A percentile compares a stretch with the other conserved stretches of the same genome.
These are phyloP conservation scores for Ganoderma sinense DNA, from an alignment of 1,284 basidiomycete genomes.

Conservation along the genomic window DNA sequence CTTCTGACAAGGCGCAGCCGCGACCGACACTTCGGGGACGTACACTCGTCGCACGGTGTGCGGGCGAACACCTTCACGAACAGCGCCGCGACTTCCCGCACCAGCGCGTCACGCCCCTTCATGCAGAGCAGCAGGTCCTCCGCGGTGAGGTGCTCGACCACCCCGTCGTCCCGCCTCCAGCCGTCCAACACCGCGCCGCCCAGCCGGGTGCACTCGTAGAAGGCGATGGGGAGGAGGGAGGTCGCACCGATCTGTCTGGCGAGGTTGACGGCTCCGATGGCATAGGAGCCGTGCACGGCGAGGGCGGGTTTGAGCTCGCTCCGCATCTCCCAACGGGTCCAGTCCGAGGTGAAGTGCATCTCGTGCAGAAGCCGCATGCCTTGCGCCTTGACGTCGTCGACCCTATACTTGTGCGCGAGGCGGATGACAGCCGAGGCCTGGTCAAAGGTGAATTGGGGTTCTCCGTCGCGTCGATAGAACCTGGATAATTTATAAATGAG, in stretches of 20 bases:
- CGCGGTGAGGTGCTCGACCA: slow-evolving; percentile 1
- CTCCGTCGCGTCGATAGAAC: background rate
- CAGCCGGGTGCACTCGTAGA: slow-evolving; percentile 11
- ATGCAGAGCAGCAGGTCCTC: slow-evolving; percentile 11
- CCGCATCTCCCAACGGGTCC: too few species aligned
- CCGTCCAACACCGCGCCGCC: slow-evolving; percentile 4
- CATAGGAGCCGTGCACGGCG: background rate
- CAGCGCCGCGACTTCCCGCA: background rate
- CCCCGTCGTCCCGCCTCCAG: slow-evolving; percentile 7
- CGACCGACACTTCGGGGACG: background rate
- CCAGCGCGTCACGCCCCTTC: background rate
- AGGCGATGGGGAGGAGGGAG: slow-evolving; percentile 5
- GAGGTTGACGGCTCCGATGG: slow-evolving; percentile 21
- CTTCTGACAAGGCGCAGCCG: background rate
- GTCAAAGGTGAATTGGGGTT: background rate
- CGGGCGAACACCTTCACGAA: background rate
- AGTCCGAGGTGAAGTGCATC: background rate
- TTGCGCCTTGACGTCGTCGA: slow-evolving; percentile 8
- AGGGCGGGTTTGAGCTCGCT: background rate
- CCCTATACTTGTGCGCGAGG: slow-evolving; percentile 22
- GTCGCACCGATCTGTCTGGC: slow-evolving; percentile 4
- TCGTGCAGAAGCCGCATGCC: background rate
- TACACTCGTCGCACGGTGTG: background rate
- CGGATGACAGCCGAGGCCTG: slow-evolving; percentile 7
- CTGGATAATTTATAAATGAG: background rate